Conservation (phyloP, 768 basidiomycete genomes). For the Suillus subaureus region DNA sequence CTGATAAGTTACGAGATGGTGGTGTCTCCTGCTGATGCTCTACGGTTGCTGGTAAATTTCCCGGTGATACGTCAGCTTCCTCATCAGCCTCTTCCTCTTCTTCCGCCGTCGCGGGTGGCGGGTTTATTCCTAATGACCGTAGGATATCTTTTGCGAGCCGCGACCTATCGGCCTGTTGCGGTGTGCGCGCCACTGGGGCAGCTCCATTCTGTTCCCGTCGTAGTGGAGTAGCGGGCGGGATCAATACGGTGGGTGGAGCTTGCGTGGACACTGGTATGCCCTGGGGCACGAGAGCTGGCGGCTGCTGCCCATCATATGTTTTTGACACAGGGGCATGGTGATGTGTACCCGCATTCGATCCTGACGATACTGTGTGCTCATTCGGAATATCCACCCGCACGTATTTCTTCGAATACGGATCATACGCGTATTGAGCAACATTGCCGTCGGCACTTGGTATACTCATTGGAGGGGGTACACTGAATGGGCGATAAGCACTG, state of each 20-base stretch:
- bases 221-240: slow-evolving; percentile 15
- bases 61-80: background rate
- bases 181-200: slow-evolving; percentile 23
- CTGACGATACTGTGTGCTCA: background rate
- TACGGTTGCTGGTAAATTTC: background rate
- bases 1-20: background rate
- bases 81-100: background rate
- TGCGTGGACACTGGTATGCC: background rate
- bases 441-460: background rate
- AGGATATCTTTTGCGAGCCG: slow-evolving; percentile 60
- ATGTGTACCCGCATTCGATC: background rate
- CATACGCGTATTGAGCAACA: background rate
- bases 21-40: background rate
- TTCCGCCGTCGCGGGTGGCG: slow-evolving; percentile 6
- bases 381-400: too few relatives aligned
- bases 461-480: background rate
- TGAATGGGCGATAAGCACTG: background rate
- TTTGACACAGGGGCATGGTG: background rate
- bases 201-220: slow-evolving; percentile 1
- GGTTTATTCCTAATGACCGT: slow-evolving; percentile 44
- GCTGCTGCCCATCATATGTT: slow-evolving; percentile 6
- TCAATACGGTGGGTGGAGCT: background rate
- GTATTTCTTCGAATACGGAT: background rate
- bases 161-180: slow-evolving; percentile 48
- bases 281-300: slow-evolving; percentile 12